phyloP scores from a whole-genome alignment of 164 flowering plant genomes.

The Platanus orientalis region DNA sequence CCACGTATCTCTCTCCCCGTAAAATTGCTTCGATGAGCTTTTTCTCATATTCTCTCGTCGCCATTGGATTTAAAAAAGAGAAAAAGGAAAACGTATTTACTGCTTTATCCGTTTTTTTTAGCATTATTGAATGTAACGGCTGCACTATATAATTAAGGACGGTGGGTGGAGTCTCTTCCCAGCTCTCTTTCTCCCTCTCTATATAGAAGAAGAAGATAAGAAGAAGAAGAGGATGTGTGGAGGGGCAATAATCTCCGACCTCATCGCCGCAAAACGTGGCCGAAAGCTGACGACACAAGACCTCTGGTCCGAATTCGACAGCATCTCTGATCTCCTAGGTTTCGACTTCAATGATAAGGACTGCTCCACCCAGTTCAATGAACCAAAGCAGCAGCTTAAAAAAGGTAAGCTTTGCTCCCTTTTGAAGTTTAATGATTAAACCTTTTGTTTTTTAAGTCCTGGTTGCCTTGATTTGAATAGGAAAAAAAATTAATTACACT shows the following conservation, averaged over 20 bases:
- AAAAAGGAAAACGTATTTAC: not conserved
- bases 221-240: conserved; percentile 41
- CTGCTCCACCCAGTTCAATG: not conserved
- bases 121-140: not conserved
- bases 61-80: not conserved
- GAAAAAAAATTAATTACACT: no score
- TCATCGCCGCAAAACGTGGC: conserved; percentile 15
- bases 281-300: conserved; percentile 33
- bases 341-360: conserved; percentile 8
- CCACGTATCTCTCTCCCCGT: no score
- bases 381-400: no score
- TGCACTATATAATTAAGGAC: not conserved
- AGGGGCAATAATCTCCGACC: conserved; percentile 56
- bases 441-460: no score
- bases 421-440: not conserved
- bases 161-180: not conserved
- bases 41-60: not conserved
- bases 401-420: not conserved
- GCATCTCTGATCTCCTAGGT: conserved; percentile 28
- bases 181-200: not conserved
- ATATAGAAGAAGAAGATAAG: no score
- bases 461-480: no score
- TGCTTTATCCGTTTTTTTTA: not conserved
- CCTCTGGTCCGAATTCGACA: conserved; percentile 46
- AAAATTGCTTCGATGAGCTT: no score